These are phyloP conservation scores for Schizothecium vesticola DNA, from an alignment of 495 filamentous ascomycete genomes.

Conservation along the genomic window DNA sequence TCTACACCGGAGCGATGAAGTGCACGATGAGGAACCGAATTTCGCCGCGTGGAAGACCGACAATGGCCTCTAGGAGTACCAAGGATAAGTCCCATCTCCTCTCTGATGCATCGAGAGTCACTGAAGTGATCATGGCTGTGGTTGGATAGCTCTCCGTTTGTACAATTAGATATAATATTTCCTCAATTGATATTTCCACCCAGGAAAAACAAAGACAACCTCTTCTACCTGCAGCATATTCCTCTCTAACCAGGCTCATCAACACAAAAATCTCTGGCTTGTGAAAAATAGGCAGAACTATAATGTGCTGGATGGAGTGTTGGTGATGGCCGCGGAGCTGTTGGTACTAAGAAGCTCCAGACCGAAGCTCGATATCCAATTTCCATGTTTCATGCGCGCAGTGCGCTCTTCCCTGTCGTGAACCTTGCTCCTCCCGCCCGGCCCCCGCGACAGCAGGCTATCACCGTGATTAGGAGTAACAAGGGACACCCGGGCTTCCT, in stretches of 20 bases:
- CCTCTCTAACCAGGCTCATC: slow-evolving; percentile 4
- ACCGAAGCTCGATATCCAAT: slow-evolving; percentile 12
- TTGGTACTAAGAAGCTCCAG: slow-evolving; percentile 7
- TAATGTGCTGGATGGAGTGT: slow-evolving; percentile 3
- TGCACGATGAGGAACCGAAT: slow-evolving; percentile 5
- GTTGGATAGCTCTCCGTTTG: slow-evolving; percentile 9
- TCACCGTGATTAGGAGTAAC: too few relatives aligned
- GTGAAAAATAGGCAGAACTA: slow-evolving; percentile 9
- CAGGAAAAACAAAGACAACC: background rate
- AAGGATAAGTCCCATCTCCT: slow-evolving; percentile 9
- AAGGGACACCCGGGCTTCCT: too few relatives aligned
- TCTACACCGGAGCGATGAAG: slow-evolving; percentile 5
- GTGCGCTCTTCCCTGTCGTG: too few relatives aligned
- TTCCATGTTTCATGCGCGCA: too few relatives aligned
- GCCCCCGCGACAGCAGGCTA: too few relatives aligned
- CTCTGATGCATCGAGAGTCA: slow-evolving; percentile 7
- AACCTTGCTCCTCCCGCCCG: too few relatives aligned
- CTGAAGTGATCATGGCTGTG: slow-evolving; percentile 8
- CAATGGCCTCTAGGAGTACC: slow-evolving; percentile 12
- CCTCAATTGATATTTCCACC: too few relatives aligned
- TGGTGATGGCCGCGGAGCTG: slow-evolving; percentile 2
- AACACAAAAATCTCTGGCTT: slow-evolving; percentile 7
- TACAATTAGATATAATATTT: too few relatives aligned
- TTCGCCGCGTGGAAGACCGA: slow-evolving; percentile 7
- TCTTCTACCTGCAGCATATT: slow-evolving; percentile 5